A percentile compares a stretch with the other conserved stretches of the same genome.
phyloP scores from a whole-genome alignment of 192 early-diverging fungal genomes.

The Irineochytrium annulatum region DNA sequence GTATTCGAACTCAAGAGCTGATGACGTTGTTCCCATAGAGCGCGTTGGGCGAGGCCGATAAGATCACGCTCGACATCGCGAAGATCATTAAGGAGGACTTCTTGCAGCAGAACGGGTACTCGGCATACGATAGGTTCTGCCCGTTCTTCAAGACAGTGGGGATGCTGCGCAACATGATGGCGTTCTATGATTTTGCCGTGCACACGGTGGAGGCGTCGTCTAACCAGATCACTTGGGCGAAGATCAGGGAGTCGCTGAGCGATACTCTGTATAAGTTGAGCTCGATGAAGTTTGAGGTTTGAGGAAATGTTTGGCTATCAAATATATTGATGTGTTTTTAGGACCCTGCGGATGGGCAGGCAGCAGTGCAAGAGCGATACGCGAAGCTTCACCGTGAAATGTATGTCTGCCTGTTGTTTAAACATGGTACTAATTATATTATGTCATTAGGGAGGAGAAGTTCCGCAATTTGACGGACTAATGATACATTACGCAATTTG shows the following conservation, averaged over 20 bases:
- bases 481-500: too few relatives aligned
- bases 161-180: conserved; percentile 97
- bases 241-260: conserved; percentile 87
- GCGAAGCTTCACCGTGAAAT: conserved; percentile 90
- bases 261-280: conserved; percentile 94
- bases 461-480: too few relatives aligned
- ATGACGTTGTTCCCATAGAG: conserved; percentile 29
- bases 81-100: conserved; percentile 99
- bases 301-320: conserved; percentile 9
- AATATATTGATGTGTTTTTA: conserved; percentile 20
- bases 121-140: conserved; percentile 96
- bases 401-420: too few relatives aligned
- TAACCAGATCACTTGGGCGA: conserved; percentile 88
- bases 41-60: conserved; percentile 89
- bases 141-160: conserved; percentile 99
- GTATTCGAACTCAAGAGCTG: conserved; percentile 15
- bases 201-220: conserved; percentile 93
- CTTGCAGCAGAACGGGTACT: conserved; percentile 99
- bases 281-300: conserved; percentile 99
- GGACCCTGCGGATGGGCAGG: conserved; percentile 95
- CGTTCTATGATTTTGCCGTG: conserved; percentile 89
- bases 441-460: too few relatives aligned
- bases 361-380: conserved; percentile 82
- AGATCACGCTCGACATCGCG: conserved; percentile 97
- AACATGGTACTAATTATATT: too few relatives aligned